phyloP scores from a whole-genome alignment of 345 rosid species.

The Isatis tinctoria region DNA sequence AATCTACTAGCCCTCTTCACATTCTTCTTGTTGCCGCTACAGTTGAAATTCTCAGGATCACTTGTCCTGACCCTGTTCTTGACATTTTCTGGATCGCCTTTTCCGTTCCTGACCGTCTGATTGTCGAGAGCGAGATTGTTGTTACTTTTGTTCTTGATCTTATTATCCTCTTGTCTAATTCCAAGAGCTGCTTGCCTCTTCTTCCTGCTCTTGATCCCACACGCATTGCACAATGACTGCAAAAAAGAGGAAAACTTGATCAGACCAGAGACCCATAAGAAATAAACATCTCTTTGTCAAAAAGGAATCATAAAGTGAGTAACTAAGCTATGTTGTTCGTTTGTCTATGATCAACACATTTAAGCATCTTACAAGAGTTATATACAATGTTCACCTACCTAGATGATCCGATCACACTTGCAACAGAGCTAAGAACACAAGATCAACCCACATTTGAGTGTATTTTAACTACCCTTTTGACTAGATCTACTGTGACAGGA shows the following conservation, averaged over 20 bases:
- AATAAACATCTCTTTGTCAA: no score
- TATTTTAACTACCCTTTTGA: not conserved
- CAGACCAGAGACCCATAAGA: constrained; percentile 9
- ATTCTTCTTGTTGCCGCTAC: constrained; percentile 9
- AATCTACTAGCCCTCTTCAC: constrained; percentile 18
- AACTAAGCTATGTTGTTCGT: not conserved
- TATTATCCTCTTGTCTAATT: constrained; percentile 43
- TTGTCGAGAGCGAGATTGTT: not conserved
- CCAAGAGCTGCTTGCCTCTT: constrained; percentile 49
- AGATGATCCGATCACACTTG: not conserved
- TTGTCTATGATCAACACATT: not conserved
- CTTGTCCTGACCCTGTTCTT: constrained; percentile 61
- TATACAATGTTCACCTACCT: not conserved
- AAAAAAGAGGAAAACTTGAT: not conserved
- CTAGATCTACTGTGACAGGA: constrained; percentile 6
- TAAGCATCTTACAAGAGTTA: not conserved
- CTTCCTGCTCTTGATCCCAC: constrained; percentile 87
- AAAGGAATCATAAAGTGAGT: no score
- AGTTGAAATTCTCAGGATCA: not conserved
- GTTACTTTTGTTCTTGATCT: constrained; percentile 35
- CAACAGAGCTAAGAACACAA: not conserved
- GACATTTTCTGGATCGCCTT: constrained; percentile 35
- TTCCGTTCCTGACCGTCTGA: constrained; percentile 7
- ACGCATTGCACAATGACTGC: constrained; percentile 88
- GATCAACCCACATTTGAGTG: not conserved